Base-by-base conservation (phyloP, 768 basidiomycete genomes). In the Kwoniella dejecticola region DNA sequence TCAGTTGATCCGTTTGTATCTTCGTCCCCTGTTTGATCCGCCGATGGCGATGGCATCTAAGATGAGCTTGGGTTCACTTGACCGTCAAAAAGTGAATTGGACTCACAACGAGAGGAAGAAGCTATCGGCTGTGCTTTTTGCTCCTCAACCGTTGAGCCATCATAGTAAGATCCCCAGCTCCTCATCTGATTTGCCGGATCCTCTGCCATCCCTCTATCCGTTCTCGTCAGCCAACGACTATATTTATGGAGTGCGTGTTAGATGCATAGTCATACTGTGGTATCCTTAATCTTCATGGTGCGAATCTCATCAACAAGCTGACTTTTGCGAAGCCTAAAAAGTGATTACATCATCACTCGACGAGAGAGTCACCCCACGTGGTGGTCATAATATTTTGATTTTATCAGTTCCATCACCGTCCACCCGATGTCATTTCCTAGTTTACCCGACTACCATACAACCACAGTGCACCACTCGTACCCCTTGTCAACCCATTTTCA, bases 281-380 rank as follows among this genome's bases (percentile, higher is more conserved):
- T n/a, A n/a, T n/a, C n/a, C n/a, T n/a, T n/a, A n/a, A n/a, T n/a
- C n/a, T n/a, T n/a, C n/a, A n/a, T n/a, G n/a, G n/a, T n/a, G n/a
- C n/a, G n/a, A n/a, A n/a, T n/a, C n/a, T n/a, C n/a, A n/a, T n/a
- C n/a, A n/a, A n/a, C n/a, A n/a, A n/a, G n/a, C 15, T 36, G 33
- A 36, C 33, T 36, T 36, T 38, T 21, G 3, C 23, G 3, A 10
- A 24, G 19, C 5, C 13, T 13, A 4, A 42, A 3, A 53, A 60
- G 21, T 52, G 58, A 31, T 60, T 40, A 42, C 30, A 60, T 60
- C 58, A 60, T 46, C 41, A 60, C 42, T 24, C 53, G 23, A 7
- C 7, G 33, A 36, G 7, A 15, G 7, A 7, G 7, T 36, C 7
- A 36, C 15, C 7, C 33, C 33, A 36, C 33, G 33, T 36, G 33